Evolutionary conservation across 441 rosid genomes (phyloP), one percentile per base, ranked within the genome.

Genomic region (Corymbia citriodora): DNA sequence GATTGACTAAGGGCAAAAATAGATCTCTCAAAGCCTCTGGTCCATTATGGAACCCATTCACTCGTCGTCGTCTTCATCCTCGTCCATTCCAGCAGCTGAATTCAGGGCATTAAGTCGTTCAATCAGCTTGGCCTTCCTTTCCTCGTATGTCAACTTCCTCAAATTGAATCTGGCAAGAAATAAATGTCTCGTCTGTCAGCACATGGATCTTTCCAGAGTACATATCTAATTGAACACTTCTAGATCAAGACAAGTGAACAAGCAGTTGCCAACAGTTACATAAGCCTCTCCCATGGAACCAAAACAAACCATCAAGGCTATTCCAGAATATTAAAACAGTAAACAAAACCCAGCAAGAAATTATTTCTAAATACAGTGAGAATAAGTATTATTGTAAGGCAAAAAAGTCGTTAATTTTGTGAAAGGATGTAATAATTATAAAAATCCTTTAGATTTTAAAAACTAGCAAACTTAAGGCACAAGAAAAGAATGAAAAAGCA

Each of bases 101-200:
- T 88, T 90, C 63, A 91, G 89, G 23, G 89, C 89, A 52, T 89
- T 89, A 13, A 91, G 89, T 74, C 92, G 82, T 82, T 91, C 92
- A 1, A 91, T 82, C 89, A 91, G 87, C 70, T 88, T 74, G 40
- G 88, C 90, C 91, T 90, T 90, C 90, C 91, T 83, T 54, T 88
- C 90, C 52, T 90, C 88, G 85, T 79, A 79, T 0, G 85, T 79
- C 85, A 79, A 45, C 85, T 89, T 90, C 91, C 63, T 29, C 87
- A 53, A 88, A 61, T 90, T 90, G 90, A 65, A 88, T 31, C 86
- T 87, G 89, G 65, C 82, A 74, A 61, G 31, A 31, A 68, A 59
- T 33, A 86, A n/a, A 74, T 4, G 48, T 13, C n/a, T 23, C 27
- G 53, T 25, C 52, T 23, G 85, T 79, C 52, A 45, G n/a, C 23